Evolutionary conservation across 179 eudicot species (phyloP), one percentile per base, ranked within the genome.

Genomic region (Beta macrorhiza): DNA sequence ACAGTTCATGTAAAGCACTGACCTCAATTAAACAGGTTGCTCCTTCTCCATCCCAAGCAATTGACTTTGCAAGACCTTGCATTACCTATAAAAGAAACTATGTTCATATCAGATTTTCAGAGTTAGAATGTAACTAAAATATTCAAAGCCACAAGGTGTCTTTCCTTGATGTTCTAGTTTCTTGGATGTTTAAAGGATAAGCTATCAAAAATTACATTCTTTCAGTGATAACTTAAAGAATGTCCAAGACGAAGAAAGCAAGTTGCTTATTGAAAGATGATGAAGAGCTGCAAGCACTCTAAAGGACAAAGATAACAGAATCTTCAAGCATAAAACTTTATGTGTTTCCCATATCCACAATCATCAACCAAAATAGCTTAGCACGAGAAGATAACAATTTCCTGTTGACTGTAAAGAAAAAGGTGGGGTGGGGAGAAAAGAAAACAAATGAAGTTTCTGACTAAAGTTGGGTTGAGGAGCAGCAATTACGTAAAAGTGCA

Each of bases 11-110:
- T 59, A 76, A 63, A 29, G 78, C 45, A 81, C 86, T 75, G n/a
- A 95, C 99, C 99, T 96, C 98, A 69, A 96, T 92, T 72, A 96
- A 85, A 89, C 99, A 96, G 80, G 99, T 96, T 81, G 99, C 99
- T 53, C 99, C 99, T 90, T 96, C 99, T 77, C 99, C 99, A 86
- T 96, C 99, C 95, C 92, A 96, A 82, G 99, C 98, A 82, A 96
- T 89, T 74, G 98, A 94, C 87, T 96, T 94, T 68, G 98, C 99
- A 85, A 92, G 98, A 82, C 98, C 98, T 87, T 92, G 98, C 99
- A 96, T 96, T 79, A 96, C 98, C 99, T 96, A 87, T 65, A 44
- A 81, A 65, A 67, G 47, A 78, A 68, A 71, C 58, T 37, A 57
- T 19, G 17, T 56, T 12, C 69, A 45, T 29, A 79, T 63, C 65